Evolutionary conservation across 345 rosid genomes (phyloP).

Genomic region (Arabidopsis suecica): DNA sequence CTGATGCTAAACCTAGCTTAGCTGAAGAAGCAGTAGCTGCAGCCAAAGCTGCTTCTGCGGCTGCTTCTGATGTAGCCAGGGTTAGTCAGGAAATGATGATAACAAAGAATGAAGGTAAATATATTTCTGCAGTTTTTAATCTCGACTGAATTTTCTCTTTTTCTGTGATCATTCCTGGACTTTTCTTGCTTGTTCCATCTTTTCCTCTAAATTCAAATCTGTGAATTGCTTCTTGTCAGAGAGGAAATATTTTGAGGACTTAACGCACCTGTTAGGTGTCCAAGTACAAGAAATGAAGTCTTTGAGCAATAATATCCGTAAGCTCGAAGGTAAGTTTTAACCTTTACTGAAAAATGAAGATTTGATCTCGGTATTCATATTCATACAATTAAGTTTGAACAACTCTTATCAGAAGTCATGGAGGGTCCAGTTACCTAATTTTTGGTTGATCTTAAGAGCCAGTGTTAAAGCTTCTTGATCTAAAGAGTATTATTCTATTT

Average conservation of each 20-base stretch:
- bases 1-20: slow-evolving; percentile 65
- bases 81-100: slow-evolving; percentile 84
- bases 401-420: slow-evolving; percentile 12
- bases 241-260: slow-evolving; percentile 64
- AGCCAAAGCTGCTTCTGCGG: slow-evolving; percentile 89
- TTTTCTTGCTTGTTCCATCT: slow-evolving; percentile 14
- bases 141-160: neutral
- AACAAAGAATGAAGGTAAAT: slow-evolving; percentile 68
- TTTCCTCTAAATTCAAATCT: slow-evolving; percentile 17
- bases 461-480: slow-evolving; percentile 1
- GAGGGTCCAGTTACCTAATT: neutral
- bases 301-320: slow-evolving; percentile 65
- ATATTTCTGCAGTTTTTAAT: neutral
- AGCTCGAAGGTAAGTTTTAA: slow-evolving; percentile 64
- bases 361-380: neutral
- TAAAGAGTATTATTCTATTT: slow-evolving; percentile 1
- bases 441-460: slow-evolving; percentile 13
- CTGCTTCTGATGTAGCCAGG: slow-evolving; percentile 91
- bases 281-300: slow-evolving; percentile 93
- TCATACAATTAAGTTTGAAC: slow-evolving; percentile 7
- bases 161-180: slow-evolving; percentile 5
- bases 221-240: slow-evolving; percentile 55
- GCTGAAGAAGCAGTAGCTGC: slow-evolving; percentile 95
- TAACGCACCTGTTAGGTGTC: slow-evolving; percentile 63
- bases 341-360: neutral